Evolutionary conservation across 225 moss, liverwort and hornwort genomes (phyloP).

Genomic region (Takakia lepidozioides): DNA sequence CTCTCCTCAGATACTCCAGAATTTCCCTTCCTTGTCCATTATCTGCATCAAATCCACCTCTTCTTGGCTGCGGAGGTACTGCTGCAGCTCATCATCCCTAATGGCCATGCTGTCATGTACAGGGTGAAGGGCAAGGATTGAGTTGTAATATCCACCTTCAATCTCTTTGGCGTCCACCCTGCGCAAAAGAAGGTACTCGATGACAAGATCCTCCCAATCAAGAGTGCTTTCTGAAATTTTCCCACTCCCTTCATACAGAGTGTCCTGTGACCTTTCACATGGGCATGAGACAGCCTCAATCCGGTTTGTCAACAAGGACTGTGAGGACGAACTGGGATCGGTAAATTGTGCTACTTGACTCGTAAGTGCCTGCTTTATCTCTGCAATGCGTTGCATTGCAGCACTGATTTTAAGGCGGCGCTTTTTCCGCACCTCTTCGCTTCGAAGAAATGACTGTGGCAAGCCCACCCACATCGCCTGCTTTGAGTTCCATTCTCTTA

Average conservation of each 20-base stretch:
- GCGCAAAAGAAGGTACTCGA: conserved; percentile 69
- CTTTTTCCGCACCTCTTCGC: conserved; percentile 51
- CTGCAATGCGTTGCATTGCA: conserved; percentile 49
- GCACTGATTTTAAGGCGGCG: conserved; percentile 57
- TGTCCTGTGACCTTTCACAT: too few relatives aligned
- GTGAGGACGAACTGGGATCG: conserved; percentile 3
- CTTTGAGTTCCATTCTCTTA: conserved; percentile 28
- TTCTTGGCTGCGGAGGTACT: conserved; percentile 48
- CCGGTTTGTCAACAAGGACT: conserved; percentile 5
- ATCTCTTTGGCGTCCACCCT: conserved; percentile 50
- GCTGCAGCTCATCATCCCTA: conserved; percentile 41
- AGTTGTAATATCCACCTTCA: conserved; percentile 59
- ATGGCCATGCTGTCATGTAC: conserved; percentile 35
- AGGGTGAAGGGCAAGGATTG: conserved; percentile 39
- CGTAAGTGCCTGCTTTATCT: conserved; percentile 37
- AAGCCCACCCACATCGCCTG: conserved; percentile 40
- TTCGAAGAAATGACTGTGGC: conserved; percentile 64
- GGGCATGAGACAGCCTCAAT: neutral
- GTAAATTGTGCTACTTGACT: conserved; percentile 9
- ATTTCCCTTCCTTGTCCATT: too few relatives aligned
- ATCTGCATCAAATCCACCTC: conserved; percentile 22
- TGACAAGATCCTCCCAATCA: conserved; percentile 80
- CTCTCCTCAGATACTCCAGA: too few relatives aligned
- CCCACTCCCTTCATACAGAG: too few relatives aligned
- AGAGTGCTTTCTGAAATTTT: conserved; percentile 20